Base-by-base conservation (phyloP, 345 rosid species). In the Camelina laxa region DNA sequence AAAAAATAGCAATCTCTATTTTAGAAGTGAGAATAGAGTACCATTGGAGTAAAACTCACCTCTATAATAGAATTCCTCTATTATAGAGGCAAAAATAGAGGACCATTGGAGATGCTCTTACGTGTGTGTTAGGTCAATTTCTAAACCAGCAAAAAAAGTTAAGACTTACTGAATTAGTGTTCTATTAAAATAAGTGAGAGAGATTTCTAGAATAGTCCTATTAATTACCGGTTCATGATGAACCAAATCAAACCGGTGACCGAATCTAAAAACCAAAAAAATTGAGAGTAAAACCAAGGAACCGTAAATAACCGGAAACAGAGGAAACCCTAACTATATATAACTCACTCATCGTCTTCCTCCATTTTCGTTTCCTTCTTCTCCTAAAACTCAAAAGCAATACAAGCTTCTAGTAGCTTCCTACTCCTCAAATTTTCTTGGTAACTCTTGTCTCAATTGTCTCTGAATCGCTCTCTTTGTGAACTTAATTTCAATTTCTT, bases 321-420 rank as follows among this genome's bases (percentile, higher is more conserved):
- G 12, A 44, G 49, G 30, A 45, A 72, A 72, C 76, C 76, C 76
- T 62, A 72, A 22, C 68, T 72, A 16, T 61, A 61, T 38, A 50
- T 58, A 59, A 5, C 50, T 21, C 67, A 27, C 39, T 12, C 67
- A 14, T 70, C 68, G 5, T 36, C 42, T 5, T 27, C 62, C n/a
- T 24, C 45, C 49, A 31, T 21, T 60, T 22, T 33, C 42, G 35
- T 30, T 8, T 31, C 27, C 36, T 44, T 3, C 41, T 14, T 68
- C 60, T 61, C 19, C 19, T 27, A 9, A 13, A 69, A 17, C 31
- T 7, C 6, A 27, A 22, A 8, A 36, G 39, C 41, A 38, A 38
- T 38, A 39, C 30, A 60, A n/a, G 42, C 76, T 27, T 9, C 39
- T 9, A 36, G 31, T 13, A 50, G 60, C 21, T 38, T 27, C 15